Evolutionary conservation across 2,329 filamentous ascomycete species (phyloP), one percentile per base, ranked within the genome.

Genomic region (Ophiostoma perfectum): DNA sequence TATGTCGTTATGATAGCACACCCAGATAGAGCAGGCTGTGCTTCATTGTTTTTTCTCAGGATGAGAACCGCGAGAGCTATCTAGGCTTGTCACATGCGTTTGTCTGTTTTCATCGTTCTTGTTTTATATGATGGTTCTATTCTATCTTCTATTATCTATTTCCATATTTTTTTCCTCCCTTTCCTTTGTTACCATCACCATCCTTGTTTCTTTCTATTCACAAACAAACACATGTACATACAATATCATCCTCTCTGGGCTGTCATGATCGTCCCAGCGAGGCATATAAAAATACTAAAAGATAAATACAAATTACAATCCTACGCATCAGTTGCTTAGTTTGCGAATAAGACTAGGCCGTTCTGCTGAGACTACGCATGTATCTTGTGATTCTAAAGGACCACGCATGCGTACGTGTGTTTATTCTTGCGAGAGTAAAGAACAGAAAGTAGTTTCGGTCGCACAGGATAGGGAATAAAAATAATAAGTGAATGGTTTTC

Each of bases 111-210:
- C 18, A 27, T n/a, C 6, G 49, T 18, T 52, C 27, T 60, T 60
- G 36, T 12, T 60, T 60, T 12, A 60, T 38, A 60, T 60, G 55
- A 60, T 60, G 55, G n/a, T n/a, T 63, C 3, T 62, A 9, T 41
- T 38, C 41, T 52, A 42, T 49, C 14, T 36, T 39, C 18, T 52
- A 52, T 41, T 41, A 18, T 49, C 58, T 60, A 64, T 64, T 45
- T 65, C 7, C n/a, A 3, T 52, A 27, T 27, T 52, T 18, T 3
- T 62, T 62, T 62, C 2, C 14, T 39, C 27, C 58, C 16, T 41
- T 62, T 62, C 8, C 16, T 62, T 62, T 62, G 36, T 62, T 38
- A 62, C n/a, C 38, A 41, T 62, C 58, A 6, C 27, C 38, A 41
- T 62, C 16, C 16, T 62, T 36, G 38, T 18, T 16, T 12, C 36